Conservation (phyloP, 805 yeast genomes). For the Starmerella sirachaensis region DNA sequence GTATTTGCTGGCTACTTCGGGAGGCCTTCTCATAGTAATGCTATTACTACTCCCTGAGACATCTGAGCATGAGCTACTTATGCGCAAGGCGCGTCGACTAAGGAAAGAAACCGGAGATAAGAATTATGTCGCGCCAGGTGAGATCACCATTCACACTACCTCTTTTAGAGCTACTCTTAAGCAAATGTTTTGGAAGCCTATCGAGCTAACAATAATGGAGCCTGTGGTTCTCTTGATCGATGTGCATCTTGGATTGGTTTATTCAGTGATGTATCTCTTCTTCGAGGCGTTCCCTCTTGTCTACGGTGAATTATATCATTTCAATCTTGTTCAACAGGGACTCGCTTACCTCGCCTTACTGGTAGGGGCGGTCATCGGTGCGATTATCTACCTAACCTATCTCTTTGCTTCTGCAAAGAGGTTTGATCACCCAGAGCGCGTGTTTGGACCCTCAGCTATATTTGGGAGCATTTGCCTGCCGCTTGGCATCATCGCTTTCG, state of each 20-base stretch:
- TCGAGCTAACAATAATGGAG: constrained; percentile 38
- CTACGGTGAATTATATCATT: constrained; percentile 35
- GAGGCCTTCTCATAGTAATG: constrained; percentile 30
- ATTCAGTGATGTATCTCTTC: constrained; percentile 43
- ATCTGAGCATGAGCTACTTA: constrained; percentile 34
- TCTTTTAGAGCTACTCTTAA: constrained; percentile 5
- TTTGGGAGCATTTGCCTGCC: constrained; percentile 36
- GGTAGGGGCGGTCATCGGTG: constrained; percentile 38
- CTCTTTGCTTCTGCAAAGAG: constrained; percentile 1
- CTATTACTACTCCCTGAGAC: constrained; percentile 40
- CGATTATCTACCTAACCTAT: constrained; percentile 9
- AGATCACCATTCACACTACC: constrained; percentile 6
- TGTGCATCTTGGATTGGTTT: constrained; percentile 40
- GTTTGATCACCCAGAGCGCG: constrained; percentile 5
- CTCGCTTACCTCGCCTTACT: constrained; percentile 37
- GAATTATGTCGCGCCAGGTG: constrained; percentile 16
- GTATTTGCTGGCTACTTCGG: constrained; percentile 35
- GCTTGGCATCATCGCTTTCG: constrained; percentile 39
- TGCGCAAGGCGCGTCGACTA: constrained; percentile 38
- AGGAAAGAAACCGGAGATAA: constrained; percentile 33
- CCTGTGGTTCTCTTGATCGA: constrained; percentile 47
- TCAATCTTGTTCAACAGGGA: constrained; percentile 39
- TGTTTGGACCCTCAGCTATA: constrained; percentile 27
- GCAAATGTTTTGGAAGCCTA: constrained; percentile 29
- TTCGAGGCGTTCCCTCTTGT: constrained; percentile 54